Conservation (phyloP, 768 basidiomycete genomes). For the Russula virescens region DNA sequence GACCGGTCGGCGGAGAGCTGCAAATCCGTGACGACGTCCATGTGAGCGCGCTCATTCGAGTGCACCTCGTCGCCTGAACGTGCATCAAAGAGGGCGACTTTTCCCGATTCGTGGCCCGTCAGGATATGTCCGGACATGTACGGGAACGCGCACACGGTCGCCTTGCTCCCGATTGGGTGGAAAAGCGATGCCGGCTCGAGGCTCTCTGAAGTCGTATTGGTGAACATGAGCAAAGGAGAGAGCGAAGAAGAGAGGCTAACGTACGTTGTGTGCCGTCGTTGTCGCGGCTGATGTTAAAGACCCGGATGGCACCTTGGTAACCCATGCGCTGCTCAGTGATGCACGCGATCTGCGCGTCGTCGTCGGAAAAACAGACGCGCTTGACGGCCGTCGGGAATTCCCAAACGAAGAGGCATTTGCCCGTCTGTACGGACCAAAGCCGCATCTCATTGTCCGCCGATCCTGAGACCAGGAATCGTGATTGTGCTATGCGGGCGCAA, state of each 20-base stretch:
- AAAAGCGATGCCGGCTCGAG: constrained; percentile 72
- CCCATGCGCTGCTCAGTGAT: constrained; percentile 99
- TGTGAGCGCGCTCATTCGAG: constrained; percentile 84
- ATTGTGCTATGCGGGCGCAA: constrained; percentile 57
- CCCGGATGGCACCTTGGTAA: constrained; percentile 80
- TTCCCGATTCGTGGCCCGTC: constrained; percentile 96
- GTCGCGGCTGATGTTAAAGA: constrained; percentile 81
- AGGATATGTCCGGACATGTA: constrained; percentile 71
- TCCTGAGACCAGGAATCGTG: constrained; percentile 82
- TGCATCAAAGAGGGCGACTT: constrained; percentile 86
- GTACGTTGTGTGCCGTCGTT: constrained; percentile 76
- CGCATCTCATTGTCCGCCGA: constrained; percentile 91
- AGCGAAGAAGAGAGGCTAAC: constrained; percentile 31
- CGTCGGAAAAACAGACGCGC: constrained; percentile 86
- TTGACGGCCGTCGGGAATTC: constrained; percentile 98
- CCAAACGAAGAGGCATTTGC: constrained; percentile 92
- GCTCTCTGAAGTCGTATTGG: constrained; percentile 46
- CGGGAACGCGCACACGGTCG: constrained; percentile 94
- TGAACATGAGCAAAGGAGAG: neutral
- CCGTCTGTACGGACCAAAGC: constrained; percentile 84
- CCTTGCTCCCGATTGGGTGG: constrained; percentile 88
- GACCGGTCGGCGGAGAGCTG: constrained; percentile 86
- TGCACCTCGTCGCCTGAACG: constrained; percentile 78
- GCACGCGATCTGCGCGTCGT: constrained; percentile 77
- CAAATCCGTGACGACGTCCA: constrained; percentile 84